These are phyloP conservation scores for Sordariomycetes sp. DNA, from an alignment of 2,329 filamentous ascomycete species.

Conservation along the genomic window DNA sequence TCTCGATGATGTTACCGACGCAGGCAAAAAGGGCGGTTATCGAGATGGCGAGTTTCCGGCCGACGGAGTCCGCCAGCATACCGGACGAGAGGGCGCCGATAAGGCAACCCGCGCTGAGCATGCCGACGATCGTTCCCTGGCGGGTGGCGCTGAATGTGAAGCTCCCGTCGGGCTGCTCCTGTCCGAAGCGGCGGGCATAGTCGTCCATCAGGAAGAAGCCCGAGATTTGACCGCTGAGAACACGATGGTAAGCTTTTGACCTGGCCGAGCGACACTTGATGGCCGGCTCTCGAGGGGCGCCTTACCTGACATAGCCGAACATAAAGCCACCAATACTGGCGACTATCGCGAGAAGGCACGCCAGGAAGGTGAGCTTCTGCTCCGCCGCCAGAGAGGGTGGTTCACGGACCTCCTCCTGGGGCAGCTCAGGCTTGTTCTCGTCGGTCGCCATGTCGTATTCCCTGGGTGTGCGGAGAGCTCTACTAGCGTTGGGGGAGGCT, in stretches of 20 bases:
- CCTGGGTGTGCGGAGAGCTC: no score
- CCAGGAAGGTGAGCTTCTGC: slow-evolving; percentile 24
- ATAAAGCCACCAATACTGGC: slow-evolving; percentile 47
- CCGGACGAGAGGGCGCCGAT: slow-evolving; percentile 48
- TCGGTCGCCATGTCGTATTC: no score
- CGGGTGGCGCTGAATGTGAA: slow-evolving; percentile 45
- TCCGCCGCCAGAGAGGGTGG: no score
- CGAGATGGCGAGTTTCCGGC: slow-evolving; percentile 52
- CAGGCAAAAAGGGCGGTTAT: slow-evolving; percentile 51
- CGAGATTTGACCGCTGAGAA: slow-evolving; percentile 42
- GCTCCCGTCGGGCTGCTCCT: slow-evolving; percentile 21
- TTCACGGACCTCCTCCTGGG: no score
- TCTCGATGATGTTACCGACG: slow-evolving; percentile 53
- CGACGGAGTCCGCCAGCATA: slow-evolving; percentile 49
- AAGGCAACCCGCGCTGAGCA: slow-evolving; percentile 50
- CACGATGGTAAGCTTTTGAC: neutral
- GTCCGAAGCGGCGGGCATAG: slow-evolving; percentile 43
- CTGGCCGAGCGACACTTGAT: no score
- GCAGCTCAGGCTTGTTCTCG: no score
- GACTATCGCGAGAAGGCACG: slow-evolving; percentile 36
- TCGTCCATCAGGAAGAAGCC: slow-evolving; percentile 52
- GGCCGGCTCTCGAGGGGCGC: neutral
- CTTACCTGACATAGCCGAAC: slow-evolving; percentile 45
- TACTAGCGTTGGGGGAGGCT: no score
- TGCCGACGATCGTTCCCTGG: slow-evolving; percentile 52